Percentiles rank a stretch among this genome's conserved stretches.
Conservation (phyloP, 306 rosid genomes). For the Fragaria nilgerrensis region DNA sequence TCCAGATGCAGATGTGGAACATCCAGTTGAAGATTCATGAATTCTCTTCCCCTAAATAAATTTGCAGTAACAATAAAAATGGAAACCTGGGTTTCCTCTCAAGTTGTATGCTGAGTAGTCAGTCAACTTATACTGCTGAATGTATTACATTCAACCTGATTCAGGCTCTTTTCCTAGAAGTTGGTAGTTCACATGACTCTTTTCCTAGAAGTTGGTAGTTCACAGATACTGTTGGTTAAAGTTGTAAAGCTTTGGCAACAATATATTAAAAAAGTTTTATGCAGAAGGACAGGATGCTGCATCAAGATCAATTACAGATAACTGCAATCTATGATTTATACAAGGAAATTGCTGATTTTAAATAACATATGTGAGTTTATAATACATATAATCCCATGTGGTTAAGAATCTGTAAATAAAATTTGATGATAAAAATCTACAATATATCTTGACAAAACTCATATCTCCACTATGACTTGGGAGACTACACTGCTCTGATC, state of each 20-base stretch:
- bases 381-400: neutral
- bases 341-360: neutral
- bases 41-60: neutral
- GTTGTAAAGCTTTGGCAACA: neutral
- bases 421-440: neutral
- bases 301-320: neutral
- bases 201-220: neutral
- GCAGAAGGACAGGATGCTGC: neutral
- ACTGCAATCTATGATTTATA: neutral
- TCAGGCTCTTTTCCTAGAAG: neutral
- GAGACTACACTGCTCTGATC: neutral
- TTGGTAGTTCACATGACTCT: neutral
- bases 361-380: neutral
- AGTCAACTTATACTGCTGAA: neutral
- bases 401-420: neutral
- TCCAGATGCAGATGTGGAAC: conserved; percentile 3
- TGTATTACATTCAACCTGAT: neutral
- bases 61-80: neutral
- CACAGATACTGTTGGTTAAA: neutral
- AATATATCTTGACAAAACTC: neutral
- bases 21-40: neutral
- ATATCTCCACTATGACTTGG: neutral
- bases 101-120: neutral
- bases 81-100: neutral
- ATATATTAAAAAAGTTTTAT: neutral